Evolutionary conservation across 345 rosid genomes (phyloP).

Genomic region (Lepidium didymum): DNA sequence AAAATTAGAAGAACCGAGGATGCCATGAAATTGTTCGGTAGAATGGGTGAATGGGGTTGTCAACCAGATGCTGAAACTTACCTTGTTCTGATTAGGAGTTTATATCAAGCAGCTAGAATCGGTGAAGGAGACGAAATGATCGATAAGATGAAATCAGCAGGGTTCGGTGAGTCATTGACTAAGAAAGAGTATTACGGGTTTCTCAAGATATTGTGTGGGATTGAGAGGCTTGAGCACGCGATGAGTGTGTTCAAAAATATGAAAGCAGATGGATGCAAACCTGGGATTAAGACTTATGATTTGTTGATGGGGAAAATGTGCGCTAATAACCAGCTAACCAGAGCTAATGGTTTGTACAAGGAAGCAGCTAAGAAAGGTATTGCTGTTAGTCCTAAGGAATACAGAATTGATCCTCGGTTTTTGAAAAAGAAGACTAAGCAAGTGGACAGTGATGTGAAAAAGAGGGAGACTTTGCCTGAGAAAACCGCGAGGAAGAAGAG

Average conservation of each 20-base stretch:
- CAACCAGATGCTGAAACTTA: constrained; percentile 54
- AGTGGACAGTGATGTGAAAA: constrained; percentile 55
- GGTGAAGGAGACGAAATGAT: constrained; percentile 95
- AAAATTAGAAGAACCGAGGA: constrained; percentile 78
- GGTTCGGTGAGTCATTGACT: constrained; percentile 47
- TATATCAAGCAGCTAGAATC: constrained; percentile 82
- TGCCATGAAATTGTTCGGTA: constrained; percentile 59
- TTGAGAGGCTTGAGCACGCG: constrained; percentile 95
- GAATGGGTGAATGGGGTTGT: constrained; percentile 91
- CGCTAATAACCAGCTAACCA: constrained; percentile 58
- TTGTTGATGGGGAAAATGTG: constrained; percentile 76
- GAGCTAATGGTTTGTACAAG: constrained; percentile 63
- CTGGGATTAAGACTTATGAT: constrained; percentile 74
- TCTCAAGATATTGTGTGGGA: constrained; percentile 76
- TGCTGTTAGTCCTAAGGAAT: constrained; percentile 61
- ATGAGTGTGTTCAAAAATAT: constrained; percentile 72
- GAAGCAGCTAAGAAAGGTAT: constrained; percentile 65
- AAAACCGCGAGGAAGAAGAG: constrained; percentile 88
- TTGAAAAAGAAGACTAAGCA: constrained; percentile 61
- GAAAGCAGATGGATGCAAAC: constrained; percentile 70
- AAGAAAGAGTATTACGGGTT: constrained; percentile 64
- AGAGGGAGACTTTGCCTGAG: constrained; percentile 92
- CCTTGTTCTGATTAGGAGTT: constrained; percentile 61
- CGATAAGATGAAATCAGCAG: constrained; percentile 78
- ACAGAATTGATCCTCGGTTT: constrained; percentile 54